These are phyloP conservation scores for Suaeda aralocaspica DNA, from an alignment of 148 eudicot genomes.

Conservation along the genomic window DNA sequence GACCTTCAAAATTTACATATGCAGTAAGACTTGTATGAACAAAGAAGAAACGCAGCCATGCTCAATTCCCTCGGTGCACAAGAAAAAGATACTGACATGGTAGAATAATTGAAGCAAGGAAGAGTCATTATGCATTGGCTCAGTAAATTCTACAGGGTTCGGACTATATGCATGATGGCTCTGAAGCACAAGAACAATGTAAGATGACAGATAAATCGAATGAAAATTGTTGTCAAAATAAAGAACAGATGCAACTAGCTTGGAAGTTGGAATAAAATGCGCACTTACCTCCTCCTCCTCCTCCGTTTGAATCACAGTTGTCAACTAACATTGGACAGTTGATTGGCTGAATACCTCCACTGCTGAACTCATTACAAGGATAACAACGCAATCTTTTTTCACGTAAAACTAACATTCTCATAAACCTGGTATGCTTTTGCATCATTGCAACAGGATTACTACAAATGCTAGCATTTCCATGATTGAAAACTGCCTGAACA, in stretches of 20 bases:
- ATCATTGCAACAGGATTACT: neutral
- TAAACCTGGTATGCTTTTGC: conserved; percentile 12
- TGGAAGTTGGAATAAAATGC: neutral
- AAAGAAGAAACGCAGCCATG: too few relatives aligned
- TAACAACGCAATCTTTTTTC: conserved; percentile 3
- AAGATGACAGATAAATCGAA: neutral
- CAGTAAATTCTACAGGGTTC: too few relatives aligned
- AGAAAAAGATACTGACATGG: too few relatives aligned
- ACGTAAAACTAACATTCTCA: conserved; percentile 8
- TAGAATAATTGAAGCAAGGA: too few relatives aligned
- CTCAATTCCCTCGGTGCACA: too few relatives aligned
- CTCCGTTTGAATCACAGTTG: neutral
- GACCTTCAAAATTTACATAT: too few relatives aligned
- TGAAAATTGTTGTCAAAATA: too few relatives aligned
- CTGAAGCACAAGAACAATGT: too few relatives aligned
- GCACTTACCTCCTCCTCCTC: neutral
- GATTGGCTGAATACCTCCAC: neutral
- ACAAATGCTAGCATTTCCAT: neutral
- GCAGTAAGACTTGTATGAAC: too few relatives aligned
- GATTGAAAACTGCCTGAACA: neutral
- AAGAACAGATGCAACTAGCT: neutral
- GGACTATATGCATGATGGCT: too few relatives aligned
- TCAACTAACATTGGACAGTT: neutral
- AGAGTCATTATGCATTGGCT: too few relatives aligned
- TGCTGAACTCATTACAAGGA: neutral